Conservation (phyloP, 345 rosid species). For the Sonneratia caseolaris region DNA sequence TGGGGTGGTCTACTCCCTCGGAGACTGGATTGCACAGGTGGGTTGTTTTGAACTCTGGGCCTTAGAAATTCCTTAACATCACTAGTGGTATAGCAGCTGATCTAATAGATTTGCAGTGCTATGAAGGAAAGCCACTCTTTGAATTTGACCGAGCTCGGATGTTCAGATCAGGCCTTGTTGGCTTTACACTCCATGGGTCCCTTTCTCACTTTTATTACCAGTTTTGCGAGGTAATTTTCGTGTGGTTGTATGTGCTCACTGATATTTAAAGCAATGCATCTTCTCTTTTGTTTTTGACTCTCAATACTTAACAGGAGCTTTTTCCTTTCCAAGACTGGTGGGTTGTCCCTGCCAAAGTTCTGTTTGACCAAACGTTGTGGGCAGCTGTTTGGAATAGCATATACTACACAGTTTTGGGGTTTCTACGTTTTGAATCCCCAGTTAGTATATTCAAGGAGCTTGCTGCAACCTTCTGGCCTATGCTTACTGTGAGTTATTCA, state of each 20-base stretch:
- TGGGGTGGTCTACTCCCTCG: constrained; percentile 82
- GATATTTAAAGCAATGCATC: background rate
- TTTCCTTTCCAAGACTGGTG: constrained; percentile 92
- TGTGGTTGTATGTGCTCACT: background rate
- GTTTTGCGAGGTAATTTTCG: constrained; percentile 59
- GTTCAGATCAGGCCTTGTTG: constrained; percentile 90
- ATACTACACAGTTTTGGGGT: constrained; percentile 57
- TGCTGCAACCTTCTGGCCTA: constrained; percentile 73
- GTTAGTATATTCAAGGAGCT: constrained; percentile 48
- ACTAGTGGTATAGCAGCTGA: constrained; percentile 3
- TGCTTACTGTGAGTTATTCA: constrained; percentile 64
- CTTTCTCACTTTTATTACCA: constrained; percentile 88
- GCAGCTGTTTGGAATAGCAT: constrained; percentile 90
- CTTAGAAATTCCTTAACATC: background rate
- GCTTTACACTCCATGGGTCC: constrained; percentile 88
- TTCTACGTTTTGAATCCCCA: constrained; percentile 79
- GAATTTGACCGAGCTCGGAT: constrained; percentile 80
- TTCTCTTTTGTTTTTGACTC: constrained; percentile 1
- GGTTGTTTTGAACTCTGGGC: constrained; percentile 4
- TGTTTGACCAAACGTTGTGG: constrained; percentile 88
- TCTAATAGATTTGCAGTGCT: constrained; percentile 38
- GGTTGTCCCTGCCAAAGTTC: constrained; percentile 93
- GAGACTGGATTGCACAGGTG: constrained; percentile 99
- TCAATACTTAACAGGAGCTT: constrained; percentile 34
- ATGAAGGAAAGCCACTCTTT: constrained; percentile 79